Evolutionary conservation across 1,284 basidiomycete genomes (phyloP).

Genomic region (Ganoderma leucocontextum): DNA sequence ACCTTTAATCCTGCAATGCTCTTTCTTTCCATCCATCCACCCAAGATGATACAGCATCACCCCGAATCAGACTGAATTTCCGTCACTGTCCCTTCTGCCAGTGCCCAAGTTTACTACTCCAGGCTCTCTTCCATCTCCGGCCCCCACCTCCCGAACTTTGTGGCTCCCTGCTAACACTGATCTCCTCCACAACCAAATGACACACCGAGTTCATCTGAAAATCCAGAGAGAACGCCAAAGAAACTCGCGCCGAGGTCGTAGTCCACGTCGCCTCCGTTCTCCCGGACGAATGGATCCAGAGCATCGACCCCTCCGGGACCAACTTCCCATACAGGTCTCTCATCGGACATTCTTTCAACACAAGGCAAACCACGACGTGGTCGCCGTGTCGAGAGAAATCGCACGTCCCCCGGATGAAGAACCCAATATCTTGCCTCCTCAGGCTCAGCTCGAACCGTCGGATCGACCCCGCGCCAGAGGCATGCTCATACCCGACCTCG

Average conservation of each 20-base stretch:
- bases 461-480: not conserved
- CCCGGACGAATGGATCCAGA: constrained; percentile 1
- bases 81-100: too few species aligned
- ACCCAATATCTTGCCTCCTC: not conserved
- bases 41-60: too few species aligned
- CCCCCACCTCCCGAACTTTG: not conserved
- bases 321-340: not conserved
- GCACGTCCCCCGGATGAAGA: not conserved
- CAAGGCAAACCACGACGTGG: not conserved
- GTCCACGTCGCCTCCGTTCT: constrained; percentile 5
- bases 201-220: not conserved
- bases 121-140: not conserved
- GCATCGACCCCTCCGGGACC: not conserved
- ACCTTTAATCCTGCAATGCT: not conserved
- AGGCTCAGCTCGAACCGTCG: not conserved
- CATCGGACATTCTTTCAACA: constrained; percentile 2
- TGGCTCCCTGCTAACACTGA: not conserved
- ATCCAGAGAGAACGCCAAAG: constrained; percentile 2
- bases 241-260: not conserved
- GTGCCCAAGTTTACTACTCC: not conserved
- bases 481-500: not conserved
- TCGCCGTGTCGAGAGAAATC: not conserved
- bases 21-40: too few species aligned
- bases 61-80: too few species aligned
- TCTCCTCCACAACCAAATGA: not conserved